Percentiles rank a stretch among this genome's conserved stretches.
Conservation (phyloP, 2,329 filamentous ascomycete species). For the Cladophialophora yegresii region DNA sequence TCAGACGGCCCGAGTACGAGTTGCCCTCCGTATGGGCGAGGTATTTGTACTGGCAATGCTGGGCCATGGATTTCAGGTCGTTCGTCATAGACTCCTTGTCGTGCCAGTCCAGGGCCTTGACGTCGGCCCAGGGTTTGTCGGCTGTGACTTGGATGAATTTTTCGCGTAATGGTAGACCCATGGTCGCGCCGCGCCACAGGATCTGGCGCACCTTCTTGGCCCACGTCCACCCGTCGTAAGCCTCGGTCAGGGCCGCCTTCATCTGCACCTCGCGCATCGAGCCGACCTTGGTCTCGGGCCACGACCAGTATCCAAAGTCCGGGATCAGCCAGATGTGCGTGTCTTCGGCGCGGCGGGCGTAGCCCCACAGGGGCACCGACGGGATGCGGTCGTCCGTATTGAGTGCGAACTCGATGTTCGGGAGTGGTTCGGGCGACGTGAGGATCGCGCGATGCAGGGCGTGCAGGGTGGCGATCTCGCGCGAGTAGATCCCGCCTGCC, state of each 20-base stretch:
- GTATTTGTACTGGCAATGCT: conserved; percentile 59
- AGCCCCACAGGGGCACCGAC: conserved; percentile 48
- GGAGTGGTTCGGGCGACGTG: conserved; percentile 46
- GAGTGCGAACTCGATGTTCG: conserved; percentile 55
- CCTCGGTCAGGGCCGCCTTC: conserved; percentile 28
- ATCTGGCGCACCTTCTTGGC: conserved; percentile 48
- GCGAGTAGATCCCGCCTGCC: conserved; percentile 39
- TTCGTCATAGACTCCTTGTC: conserved; percentile 44
- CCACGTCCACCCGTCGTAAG: conserved; percentile 29
- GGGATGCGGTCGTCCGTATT: conserved; percentile 49
- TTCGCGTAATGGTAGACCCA: conserved; percentile 44
- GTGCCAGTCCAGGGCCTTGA: conserved; percentile 48
- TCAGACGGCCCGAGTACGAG: conserved; percentile 57
- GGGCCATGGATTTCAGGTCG: conserved; percentile 53
- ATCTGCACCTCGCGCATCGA: conserved; percentile 48
- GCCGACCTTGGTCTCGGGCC: conserved; percentile 53
- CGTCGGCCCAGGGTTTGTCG: conserved; percentile 52
- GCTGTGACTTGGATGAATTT: conserved; percentile 45
- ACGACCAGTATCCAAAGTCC: conserved; percentile 58
- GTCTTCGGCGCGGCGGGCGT: conserved; percentile 46
- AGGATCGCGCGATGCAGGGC: conserved; percentile 53
- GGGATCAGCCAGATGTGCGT: conserved; percentile 54
- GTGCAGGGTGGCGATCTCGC: conserved; percentile 48
- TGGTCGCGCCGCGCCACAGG: conserved; percentile 53
- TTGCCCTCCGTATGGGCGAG: conserved; percentile 57